phyloP scores from a whole-genome alignment of 2,329 filamentous ascomycete species.

The Aspergillus thermomutatus region DNA sequence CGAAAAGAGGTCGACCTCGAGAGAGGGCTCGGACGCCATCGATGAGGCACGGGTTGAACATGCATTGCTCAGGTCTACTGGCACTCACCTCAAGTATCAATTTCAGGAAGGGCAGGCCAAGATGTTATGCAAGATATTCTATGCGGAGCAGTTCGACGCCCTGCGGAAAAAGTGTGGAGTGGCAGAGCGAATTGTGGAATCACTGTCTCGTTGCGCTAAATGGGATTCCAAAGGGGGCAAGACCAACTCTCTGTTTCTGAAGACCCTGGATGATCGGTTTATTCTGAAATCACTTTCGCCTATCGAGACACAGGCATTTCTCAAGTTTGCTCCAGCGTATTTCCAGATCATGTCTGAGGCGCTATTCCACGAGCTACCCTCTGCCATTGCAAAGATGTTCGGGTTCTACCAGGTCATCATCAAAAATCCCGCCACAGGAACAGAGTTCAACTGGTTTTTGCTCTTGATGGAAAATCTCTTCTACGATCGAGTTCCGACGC shows the following conservation, averaged over 20 bases:
- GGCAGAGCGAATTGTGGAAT: conserved; percentile 90
- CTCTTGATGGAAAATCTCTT: conserved; percentile 97
- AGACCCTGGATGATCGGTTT: conserved; percentile 90
- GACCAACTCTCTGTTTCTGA: conserved; percentile 94
- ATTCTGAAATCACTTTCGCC: conserved; percentile 88
- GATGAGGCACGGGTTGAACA: conserved; percentile 76
- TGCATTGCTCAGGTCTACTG: conserved; percentile 76
- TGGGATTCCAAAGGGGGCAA: conserved; percentile 99
- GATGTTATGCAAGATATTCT: conserved; percentile 98
- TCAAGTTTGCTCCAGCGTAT: conserved; percentile 93
- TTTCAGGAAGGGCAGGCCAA: conserved; percentile 91
- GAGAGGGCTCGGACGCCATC: conserved; percentile 39
- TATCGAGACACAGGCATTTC: conserved; percentile 88
- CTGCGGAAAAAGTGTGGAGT: conserved; percentile 89
- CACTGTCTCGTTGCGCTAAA: conserved; percentile 88
- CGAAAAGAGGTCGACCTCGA: conserved; percentile 20
- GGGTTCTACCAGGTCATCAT: conserved; percentile 97
- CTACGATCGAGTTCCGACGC: conserved; percentile 85
- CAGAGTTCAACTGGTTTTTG: conserved; percentile 91
- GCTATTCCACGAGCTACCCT: conserved; percentile 90
- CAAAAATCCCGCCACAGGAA: conserved; percentile 86
- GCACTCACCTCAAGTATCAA: conserved; percentile 92
- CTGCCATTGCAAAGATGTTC: conserved; percentile 98
- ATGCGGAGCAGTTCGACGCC: conserved; percentile 95
- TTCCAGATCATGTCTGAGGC: conserved; percentile 97